phyloP scores from a whole-genome alignment of 257 asterid species.

The Prunella vulgaris region DNA sequence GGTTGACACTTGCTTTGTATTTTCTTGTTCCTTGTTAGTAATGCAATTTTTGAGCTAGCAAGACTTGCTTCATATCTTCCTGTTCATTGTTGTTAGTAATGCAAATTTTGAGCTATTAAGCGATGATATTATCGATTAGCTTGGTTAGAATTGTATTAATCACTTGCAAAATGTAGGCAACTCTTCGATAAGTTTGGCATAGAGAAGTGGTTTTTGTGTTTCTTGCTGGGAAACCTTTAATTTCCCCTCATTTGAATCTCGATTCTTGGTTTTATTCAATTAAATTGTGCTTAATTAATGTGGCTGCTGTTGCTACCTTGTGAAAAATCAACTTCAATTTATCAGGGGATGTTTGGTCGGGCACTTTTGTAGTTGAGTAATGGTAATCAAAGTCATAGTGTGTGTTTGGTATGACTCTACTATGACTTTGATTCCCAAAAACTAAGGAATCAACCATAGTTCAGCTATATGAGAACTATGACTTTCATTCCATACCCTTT shows the following conservation, averaged over 20 bases:
- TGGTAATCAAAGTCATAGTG: too few species aligned
- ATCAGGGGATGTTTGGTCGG: too few species aligned
- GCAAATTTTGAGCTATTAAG: conserved; percentile 14
- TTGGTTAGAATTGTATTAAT: neutral
- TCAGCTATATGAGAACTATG: too few species aligned
- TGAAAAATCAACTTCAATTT: too few species aligned
- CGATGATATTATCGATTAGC: neutral
- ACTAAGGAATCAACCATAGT: too few species aligned
- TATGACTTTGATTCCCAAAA: too few species aligned
- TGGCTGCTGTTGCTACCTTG: neutral
- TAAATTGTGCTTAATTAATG: neutral
- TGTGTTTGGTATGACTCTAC: too few species aligned
- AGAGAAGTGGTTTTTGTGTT: neutral
- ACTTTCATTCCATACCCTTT: too few species aligned
- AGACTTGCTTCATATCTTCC: neutral
- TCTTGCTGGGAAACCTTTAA: neutral
- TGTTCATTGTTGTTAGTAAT: neutral
- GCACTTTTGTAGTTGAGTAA: too few species aligned
- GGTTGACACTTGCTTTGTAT: neutral
- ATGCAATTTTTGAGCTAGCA: too few species aligned
- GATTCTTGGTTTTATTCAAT: neutral
- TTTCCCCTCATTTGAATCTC: neutral
- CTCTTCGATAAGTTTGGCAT: neutral
- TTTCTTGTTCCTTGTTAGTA: neutral
- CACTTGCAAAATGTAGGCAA: conserved; percentile 16